phyloP scores from a whole-genome alignment of 2,329 filamentous ascomycete species.

The Sordariomycetes sp. region DNA sequence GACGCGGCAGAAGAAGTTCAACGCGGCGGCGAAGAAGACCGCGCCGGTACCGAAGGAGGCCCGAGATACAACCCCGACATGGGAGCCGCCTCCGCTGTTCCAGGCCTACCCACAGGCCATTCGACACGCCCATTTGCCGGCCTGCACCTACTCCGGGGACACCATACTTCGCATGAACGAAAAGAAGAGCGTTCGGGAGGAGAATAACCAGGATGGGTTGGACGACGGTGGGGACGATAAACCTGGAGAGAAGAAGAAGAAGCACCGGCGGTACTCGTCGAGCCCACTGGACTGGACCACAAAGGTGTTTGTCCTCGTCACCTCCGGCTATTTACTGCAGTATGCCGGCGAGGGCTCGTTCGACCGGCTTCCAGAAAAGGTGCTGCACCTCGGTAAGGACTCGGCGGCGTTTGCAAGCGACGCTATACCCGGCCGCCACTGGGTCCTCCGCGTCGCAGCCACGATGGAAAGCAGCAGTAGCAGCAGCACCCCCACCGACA shows the following conservation, averaged over 20 bases:
- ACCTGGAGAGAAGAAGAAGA: conserved; percentile 22
- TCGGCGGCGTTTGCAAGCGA: conserved; percentile 74
- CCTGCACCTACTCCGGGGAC: conserved; percentile 56
- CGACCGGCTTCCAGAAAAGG: conserved; percentile 61
- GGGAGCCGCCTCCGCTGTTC: conserved; percentile 66
- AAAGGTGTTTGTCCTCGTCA: conserved; percentile 61
- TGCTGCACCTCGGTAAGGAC: conserved; percentile 56
- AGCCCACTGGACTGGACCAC: conserved; percentile 47
- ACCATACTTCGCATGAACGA: conserved; percentile 49
- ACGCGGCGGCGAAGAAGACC: conserved; percentile 3
- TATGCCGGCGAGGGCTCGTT: conserved; percentile 58
- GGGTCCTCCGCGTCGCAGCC: conserved; percentile 66
- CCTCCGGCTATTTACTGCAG: conserved; percentile 60
- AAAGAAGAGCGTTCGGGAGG: conserved; percentile 24
- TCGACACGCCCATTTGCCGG: conserved; percentile 57
- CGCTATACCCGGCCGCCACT: conserved; percentile 65
- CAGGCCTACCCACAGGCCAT: conserved; percentile 78
- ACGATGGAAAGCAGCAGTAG: conserved; percentile 47
- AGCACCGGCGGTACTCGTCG: conserved; percentile 28
- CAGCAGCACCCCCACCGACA: conserved; percentile 31
- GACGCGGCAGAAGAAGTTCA: conserved; percentile 3
- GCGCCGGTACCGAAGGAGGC: background rate
- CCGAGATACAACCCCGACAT: conserved; percentile 23
- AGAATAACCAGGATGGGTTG: conserved; percentile 14
- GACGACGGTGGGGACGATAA: conserved; percentile 1